Base-by-base conservation (phyloP, 768 basidiomycete genomes). In the Russula vinacea region DNA sequence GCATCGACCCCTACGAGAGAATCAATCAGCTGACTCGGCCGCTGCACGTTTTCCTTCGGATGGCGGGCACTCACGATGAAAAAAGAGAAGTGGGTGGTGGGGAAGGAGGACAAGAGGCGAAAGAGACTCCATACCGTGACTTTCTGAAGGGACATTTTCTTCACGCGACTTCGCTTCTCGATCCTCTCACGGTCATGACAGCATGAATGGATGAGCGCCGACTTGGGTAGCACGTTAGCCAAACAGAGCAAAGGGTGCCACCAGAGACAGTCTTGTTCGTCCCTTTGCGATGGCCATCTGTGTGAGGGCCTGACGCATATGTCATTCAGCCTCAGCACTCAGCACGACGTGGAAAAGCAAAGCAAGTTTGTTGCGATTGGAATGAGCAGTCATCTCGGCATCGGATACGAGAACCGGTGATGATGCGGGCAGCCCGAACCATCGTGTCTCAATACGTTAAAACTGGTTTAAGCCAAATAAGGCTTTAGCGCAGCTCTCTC, bases 1-100 rank as follows among this genome's bases (percentile, higher is more conserved):
- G 89, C 90, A 92, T 92, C 75, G 72, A 79, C 70, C 60, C 68
- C 67, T 55, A 67, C 54, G 63, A 59, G 42, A 32, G 44, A 26
- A 17, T 16, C 10, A 33, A 24, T 22, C 11, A 58, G 7, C 5
- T 16, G n/a, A 29, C 37, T 22, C 24, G 19, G 32, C 24, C 50
- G 13, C 9, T 24, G n/a, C 5, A 6, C 13, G 51, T 19, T n/a
- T n/a, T n/a, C n/a, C n/a, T n/a, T n/a, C n/a, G n/a, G n/a, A 35
- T 16, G 40, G 35, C 32, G 16, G 22, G 35, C 11, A 62, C 62
- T 62, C 39, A 62, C 62, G n/a, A 62, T 35, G 17, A 35, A 52
- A 37, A 55, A 45, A 51, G 26, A 22, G 53, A 55, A 37, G 24
- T 6, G n/a, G 16, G n/a, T 45, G 16, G 45, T 58, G 32, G 26